Base-by-base conservation (phyloP, 1,284 basidiomycete genomes). In the Apiotrichum mycotoxinovorans region DNA sequence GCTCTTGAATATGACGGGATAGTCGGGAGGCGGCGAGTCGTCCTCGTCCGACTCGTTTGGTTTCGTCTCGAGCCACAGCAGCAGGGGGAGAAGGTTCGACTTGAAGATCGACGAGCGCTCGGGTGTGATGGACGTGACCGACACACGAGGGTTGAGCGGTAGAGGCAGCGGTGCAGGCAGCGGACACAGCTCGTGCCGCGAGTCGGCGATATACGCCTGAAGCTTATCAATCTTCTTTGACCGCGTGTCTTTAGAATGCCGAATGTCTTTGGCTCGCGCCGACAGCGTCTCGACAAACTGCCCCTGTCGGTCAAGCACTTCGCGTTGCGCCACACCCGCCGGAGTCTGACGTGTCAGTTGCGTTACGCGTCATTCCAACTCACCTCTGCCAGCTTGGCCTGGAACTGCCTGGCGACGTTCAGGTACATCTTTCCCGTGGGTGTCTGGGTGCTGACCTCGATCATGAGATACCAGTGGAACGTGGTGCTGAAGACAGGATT, bases 221-320 rank as follows among this genome's bases (percentile, higher is more conserved):
- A 99, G 81, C 68, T 93, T 94, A 68, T 98, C 95, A 60, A 98
- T 98, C 80, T 98, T 98, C 80, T 94, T 96, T 2, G 91, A 91
- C 7, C 95, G 84, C 1, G 89, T 84, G 68, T 98, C 96, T 68
- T 98, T 97, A 0, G 89, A 92, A 7, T 83, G 84, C 10, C 94
- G 85, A 1, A 97, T 81, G 60, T 97, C 92, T 62, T 86, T 86
- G 0, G 94, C 91, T 18, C 88, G 85, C 54, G 86, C 85, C 0
- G 88, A 89, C 2, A 98, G 82, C 0, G 85, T 86, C 48, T 88
- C 87, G 26, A 97, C 84, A 52, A 97, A 83, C 47, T 93, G 85
- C 7, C 87, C 91, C 77, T 97, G 94, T 15, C 91, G 81, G 22
- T 85, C 83, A 73, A 96, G 84, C 17, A 89, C 80, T 59, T 92